These are phyloP conservation scores for Nigrospora osmanthi DNA, from an alignment of 2,329 filamentous ascomycete species.

Conservation along the genomic window DNA sequence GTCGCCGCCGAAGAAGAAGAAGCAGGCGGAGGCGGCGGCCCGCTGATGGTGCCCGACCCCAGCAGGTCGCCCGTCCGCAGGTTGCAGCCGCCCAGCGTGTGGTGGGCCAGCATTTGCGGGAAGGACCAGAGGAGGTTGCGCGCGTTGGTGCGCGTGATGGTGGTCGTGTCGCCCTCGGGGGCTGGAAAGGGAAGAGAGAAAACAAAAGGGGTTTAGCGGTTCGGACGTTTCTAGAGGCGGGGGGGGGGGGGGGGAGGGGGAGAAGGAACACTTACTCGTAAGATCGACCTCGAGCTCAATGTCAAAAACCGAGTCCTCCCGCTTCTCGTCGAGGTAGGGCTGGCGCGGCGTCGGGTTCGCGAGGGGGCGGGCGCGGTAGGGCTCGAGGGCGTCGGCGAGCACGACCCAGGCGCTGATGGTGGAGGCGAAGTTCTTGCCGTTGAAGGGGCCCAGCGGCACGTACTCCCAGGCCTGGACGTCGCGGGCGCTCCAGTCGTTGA, in stretches of 20 bases:
- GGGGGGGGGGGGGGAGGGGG: background rate
- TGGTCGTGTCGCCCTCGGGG: slow-evolving; percentile 40
- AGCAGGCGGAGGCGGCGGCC: slow-evolving; percentile 6
- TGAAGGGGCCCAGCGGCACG: slow-evolving; percentile 74
- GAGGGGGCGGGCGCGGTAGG: slow-evolving; percentile 24
- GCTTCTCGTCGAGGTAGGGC: slow-evolving; percentile 49
- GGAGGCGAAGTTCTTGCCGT: slow-evolving; percentile 75
- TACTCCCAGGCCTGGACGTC: slow-evolving; percentile 85
- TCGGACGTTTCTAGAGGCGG: no score
- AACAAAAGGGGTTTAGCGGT: background rate
- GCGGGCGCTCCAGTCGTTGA: slow-evolving; percentile 84
- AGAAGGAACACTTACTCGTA: slow-evolving; percentile 32
- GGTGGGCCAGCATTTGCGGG: slow-evolving; percentile 75
- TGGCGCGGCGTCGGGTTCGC: slow-evolving; percentile 26
- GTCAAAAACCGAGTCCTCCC: slow-evolving; percentile 53
- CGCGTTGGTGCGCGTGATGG: slow-evolving; percentile 52
- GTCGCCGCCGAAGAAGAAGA: no score
- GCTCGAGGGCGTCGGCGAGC: slow-evolving; percentile 66
- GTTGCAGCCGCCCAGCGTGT: slow-evolving; percentile 68
- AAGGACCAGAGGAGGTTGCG: slow-evolving; percentile 74
- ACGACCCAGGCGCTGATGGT: slow-evolving; percentile 76
- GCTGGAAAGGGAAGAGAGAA: slow-evolving; percentile 18
- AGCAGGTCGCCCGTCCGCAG: slow-evolving; percentile 68
- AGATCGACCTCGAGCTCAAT: slow-evolving; percentile 63
- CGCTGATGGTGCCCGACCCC: slow-evolving; percentile 69